phyloP scores from a whole-genome alignment of 331 rosid species.

The Quercus phellos region DNA sequence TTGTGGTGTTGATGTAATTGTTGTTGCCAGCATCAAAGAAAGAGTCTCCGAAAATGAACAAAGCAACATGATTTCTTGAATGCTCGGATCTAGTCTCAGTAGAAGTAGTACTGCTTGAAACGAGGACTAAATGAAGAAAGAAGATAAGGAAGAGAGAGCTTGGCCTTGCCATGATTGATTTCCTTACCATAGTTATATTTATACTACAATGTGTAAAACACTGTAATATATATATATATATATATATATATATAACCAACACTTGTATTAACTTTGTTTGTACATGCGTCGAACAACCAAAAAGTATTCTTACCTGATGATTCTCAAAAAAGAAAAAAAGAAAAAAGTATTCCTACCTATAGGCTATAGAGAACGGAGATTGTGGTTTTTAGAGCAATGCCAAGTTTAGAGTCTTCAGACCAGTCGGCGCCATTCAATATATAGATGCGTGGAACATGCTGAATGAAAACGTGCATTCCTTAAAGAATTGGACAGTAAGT shows the following conservation, averaged over 20 bases:
- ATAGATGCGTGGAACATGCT: background rate
- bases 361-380: background rate
- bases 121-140: conserved; percentile 3
- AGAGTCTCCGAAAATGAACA: conserved; percentile 88
- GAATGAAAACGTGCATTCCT: background rate
- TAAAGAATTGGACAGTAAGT: background rate
- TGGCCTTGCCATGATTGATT: conserved; percentile 25
- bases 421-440: conserved; percentile 2
- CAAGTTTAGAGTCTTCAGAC: background rate
- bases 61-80: conserved; percentile 16
- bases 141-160: conserved; percentile 20
- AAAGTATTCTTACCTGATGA: background rate
- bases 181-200: background rate
- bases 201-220: background rate
- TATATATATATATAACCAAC: background rate
- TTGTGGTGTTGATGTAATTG: conserved; percentile 87
- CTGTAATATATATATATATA: no score
- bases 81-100: background rate
- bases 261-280: background rate
- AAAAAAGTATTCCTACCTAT: background rate
- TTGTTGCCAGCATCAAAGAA: conserved; percentile 86
- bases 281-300: conserved; percentile 4
- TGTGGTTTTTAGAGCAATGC: background rate
- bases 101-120: background rate
- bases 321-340: no score